phyloP scores from a whole-genome alignment of 495 filamentous ascomycete species.

The Beverwykella pulmonaria region DNA sequence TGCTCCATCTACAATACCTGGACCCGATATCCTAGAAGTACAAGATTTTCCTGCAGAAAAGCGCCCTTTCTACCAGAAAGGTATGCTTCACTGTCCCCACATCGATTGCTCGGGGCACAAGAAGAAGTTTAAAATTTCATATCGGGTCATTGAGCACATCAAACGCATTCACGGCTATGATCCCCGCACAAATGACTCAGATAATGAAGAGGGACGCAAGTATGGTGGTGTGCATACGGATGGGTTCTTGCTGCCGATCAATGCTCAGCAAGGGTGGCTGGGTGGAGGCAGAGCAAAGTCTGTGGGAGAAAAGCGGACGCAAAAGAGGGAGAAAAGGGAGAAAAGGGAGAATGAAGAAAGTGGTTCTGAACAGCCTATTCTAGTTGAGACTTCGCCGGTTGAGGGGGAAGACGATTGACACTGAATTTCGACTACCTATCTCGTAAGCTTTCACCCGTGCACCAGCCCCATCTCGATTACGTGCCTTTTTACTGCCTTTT shows the following conservation, averaged over 20 bases:
- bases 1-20: conserved; percentile 15
- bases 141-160: conserved; percentile 29
- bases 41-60: background rate
- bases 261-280: conserved; percentile 41
- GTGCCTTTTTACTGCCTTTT: no score
- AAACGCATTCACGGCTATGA: conserved; percentile 32
- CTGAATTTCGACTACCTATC: background rate
- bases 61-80: conserved; percentile 23
- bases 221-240: conserved; percentile 43
- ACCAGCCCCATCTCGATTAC: no score
- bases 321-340: background rate
- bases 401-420: background rate
- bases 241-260: conserved; percentile 45
- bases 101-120: conserved; percentile 23
- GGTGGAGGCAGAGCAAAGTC: conserved; percentile 27
- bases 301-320: background rate
- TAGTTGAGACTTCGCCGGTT: background rate
- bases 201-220: conserved; percentile 28
- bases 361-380: background rate
- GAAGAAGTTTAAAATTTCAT: conserved; percentile 27
- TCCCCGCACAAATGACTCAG: conserved; percentile 25
- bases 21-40: background rate
- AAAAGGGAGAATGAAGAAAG: background rate
- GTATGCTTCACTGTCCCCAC: conserved; percentile 31
- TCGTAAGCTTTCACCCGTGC: no score